A percentile compares a stretch with the other conserved stretches of the same genome.
These are phyloP conservation scores for Naganishia onofrii DNA, from an alignment of 768 basidiomycete species.

Conservation along the genomic window DNA sequence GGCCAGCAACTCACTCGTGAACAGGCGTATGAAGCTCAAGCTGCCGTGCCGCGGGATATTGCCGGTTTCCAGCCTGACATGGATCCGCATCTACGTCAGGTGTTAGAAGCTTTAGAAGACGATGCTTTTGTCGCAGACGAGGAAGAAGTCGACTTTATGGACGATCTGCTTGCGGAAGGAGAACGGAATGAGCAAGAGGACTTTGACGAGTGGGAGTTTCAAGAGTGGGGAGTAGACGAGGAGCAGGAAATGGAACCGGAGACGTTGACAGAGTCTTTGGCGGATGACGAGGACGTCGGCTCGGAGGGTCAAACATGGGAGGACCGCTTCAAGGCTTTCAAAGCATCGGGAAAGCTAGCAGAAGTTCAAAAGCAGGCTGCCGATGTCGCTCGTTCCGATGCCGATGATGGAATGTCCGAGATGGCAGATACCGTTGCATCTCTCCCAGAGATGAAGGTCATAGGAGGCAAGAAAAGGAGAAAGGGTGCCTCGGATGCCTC, in stretches of 20 bases:
- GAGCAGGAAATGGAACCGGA: constrained; percentile 18
- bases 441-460: constrained; percentile 71
- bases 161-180: constrained; percentile 69
- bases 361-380: constrained; percentile 48
- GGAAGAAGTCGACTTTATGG: constrained; percentile 57
- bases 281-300: constrained; percentile 45
- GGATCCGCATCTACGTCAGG: constrained; percentile 91
- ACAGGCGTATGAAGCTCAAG: constrained; percentile 58
- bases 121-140: constrained; percentile 73
- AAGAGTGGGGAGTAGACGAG: constrained; percentile 45
- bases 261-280: constrained; percentile 43
- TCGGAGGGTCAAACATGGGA: constrained; percentile 65
- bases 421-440: constrained; percentile 71
- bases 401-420: constrained; percentile 57
- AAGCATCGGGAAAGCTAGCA: constrained; percentile 53
- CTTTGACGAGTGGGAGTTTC: constrained; percentile 45
- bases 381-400: constrained; percentile 41
- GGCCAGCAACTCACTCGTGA: constrained; percentile 63
- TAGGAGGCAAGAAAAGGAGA: constrained; percentile 70
- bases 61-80: constrained; percentile 90
- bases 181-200: constrained; percentile 56
- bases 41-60: constrained; percentile 75
- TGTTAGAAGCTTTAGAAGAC: constrained; percentile 89
- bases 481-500: constrained; percentile 78
- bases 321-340: constrained; percentile 75